Percentiles rank a stretch among this genome's conserved stretches.
Conservation (phyloP, 495 filamentous ascomycete species). For the Pseudevernia furfuracea region DNA sequence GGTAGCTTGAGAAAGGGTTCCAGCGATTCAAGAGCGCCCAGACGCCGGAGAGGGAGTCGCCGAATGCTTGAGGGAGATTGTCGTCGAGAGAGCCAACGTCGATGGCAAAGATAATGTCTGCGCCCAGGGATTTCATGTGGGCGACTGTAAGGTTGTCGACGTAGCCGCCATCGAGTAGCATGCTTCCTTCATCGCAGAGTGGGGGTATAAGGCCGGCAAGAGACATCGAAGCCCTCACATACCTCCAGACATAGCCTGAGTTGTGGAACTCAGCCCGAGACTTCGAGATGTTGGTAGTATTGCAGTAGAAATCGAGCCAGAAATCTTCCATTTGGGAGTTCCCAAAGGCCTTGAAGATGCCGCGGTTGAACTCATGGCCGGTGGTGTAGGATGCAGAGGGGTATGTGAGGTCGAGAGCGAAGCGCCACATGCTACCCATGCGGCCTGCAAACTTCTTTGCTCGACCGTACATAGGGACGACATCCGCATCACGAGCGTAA, state of each 20-base stretch:
- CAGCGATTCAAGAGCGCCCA: slow-evolving; percentile 92
- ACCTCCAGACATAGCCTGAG: slow-evolving; percentile 92
- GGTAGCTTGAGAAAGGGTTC: slow-evolving; percentile 82
- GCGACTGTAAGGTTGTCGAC: slow-evolving; percentile 94
- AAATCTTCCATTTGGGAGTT: slow-evolving; percentile 97
- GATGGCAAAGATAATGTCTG: slow-evolving; percentile 88
- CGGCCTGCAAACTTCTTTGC: slow-evolving; percentile 95
- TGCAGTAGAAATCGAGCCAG: slow-evolving; percentile 98
- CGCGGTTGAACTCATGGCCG: slow-evolving; percentile 96
- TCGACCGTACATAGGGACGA: slow-evolving; percentile 91
- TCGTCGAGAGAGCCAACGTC: slow-evolving; percentile 92
- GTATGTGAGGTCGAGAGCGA: slow-evolving; percentile 91
- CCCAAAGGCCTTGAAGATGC: slow-evolving; percentile 97
- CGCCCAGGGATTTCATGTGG: slow-evolving; percentile 92
- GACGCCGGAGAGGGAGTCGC: slow-evolving; percentile 88
- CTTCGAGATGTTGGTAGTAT: slow-evolving; percentile 94
- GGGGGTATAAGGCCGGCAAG: slow-evolving; percentile 87
- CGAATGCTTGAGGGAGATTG: slow-evolving; percentile 79
- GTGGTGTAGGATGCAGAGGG: slow-evolving; percentile 93
- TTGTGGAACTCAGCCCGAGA: slow-evolving; percentile 85
- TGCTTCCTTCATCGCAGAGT: slow-evolving; percentile 90
- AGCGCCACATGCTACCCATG: slow-evolving; percentile 97
- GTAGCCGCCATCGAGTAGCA: slow-evolving; percentile 94
- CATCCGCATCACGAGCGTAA: slow-evolving; percentile 92
- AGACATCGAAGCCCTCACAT: slow-evolving; percentile 92